Percentiles rank a stretch among this genome's conserved stretches.
Evolutionary conservation across 805 yeast species (phyloP).

Genomic region (Hanseniaspora thailandica): DNA sequence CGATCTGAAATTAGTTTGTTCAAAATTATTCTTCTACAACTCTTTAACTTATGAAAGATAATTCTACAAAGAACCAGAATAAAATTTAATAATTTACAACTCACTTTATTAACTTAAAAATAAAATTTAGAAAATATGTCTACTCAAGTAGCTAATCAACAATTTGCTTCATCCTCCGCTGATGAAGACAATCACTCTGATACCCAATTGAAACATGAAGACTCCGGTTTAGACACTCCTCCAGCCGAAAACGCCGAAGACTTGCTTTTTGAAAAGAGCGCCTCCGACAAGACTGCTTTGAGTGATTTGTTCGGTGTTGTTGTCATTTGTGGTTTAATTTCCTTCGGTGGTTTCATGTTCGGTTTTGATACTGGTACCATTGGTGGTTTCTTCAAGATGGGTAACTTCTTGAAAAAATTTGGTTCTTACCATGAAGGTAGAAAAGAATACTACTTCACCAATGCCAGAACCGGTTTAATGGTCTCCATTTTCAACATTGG

Average conservation of each 20-base stretch:
- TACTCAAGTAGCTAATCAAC: constrained; percentile 12
- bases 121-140: constrained; percentile 10
- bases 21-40: neutral
- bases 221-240: constrained; percentile 8
- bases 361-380: constrained; percentile 75
- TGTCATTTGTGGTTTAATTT: constrained; percentile 31
- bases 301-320: constrained; percentile 21
- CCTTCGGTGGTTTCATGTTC: constrained; percentile 60
- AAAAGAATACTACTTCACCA: constrained; percentile 34
- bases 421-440: constrained; percentile 32
- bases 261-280: constrained; percentile 10
- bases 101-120: too few relatives aligned
- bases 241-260: constrained; percentile 7
- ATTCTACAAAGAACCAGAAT: neutral
- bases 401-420: constrained; percentile 41
- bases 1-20: neutral
- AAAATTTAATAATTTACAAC: neutral
- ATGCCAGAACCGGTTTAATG: constrained; percentile 42
- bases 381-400: constrained; percentile 58
- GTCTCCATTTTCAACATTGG: constrained; percentile 53
- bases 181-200: constrained; percentile 10
- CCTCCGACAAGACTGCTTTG: constrained; percentile 16
- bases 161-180: neutral
- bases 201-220: constrained; percentile 13
- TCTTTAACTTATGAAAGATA: too few relatives aligned